Evolutionary conservation across 768 basidiomycete genomes (phyloP).

Genomic region (Leucocoprinus leucothites): DNA sequence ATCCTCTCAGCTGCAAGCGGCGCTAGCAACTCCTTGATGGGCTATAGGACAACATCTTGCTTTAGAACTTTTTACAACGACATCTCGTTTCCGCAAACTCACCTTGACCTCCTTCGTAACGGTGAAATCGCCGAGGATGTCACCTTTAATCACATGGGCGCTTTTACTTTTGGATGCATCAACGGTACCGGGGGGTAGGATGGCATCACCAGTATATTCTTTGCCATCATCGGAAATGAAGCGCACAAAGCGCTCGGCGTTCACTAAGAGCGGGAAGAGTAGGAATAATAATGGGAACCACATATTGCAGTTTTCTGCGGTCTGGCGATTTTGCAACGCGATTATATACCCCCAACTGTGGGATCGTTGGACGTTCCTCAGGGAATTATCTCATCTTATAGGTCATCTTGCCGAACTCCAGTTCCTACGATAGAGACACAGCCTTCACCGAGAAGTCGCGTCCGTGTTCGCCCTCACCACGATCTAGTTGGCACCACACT

Average conservation of each 20-base stretch:
- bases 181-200: conserved; percentile 25
- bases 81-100: background rate
- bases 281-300: conserved; percentile 11
- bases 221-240: conserved; percentile 34
- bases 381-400: background rate
- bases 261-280: conserved; percentile 18
- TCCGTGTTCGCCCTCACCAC: too few species aligned
- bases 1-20: conserved; percentile 31
- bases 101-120: conserved; percentile 35
- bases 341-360: conserved; percentile 8
- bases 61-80: background rate
- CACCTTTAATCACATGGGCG: conserved; percentile 31
- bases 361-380: background rate
- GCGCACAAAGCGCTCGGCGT: conserved; percentile 35
- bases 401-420: conserved; percentile 1
- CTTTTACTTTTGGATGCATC: conserved; percentile 31
- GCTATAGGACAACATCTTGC: conserved; percentile 16
- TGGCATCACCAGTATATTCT: conserved; percentile 36
- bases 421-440: background rate
- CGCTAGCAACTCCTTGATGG: conserved; percentile 29
- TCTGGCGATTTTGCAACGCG: background rate
- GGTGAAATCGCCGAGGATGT: conserved; percentile 32
- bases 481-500: background rate
- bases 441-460: background rate
- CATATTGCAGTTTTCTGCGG: conserved; percentile 1